These are phyloP conservation scores for Trichoderma parareesei DNA, from an alignment of 495 filamentous ascomycete species.

Conservation along the genomic window DNA sequence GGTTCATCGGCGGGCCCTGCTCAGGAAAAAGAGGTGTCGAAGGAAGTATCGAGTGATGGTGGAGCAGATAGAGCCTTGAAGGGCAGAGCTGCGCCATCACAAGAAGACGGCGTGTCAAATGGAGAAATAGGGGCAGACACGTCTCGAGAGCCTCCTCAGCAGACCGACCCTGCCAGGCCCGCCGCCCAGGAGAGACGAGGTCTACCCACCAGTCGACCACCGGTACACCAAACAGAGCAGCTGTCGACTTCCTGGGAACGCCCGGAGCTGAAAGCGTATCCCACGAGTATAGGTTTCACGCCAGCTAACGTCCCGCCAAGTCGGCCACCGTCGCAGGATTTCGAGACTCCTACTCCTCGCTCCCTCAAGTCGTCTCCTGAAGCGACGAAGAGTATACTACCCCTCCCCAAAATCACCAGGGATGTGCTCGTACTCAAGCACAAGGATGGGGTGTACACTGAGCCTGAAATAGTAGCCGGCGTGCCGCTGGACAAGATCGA, in stretches of 20 bases:
- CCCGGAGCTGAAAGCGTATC: not conserved
- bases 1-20: not conserved
- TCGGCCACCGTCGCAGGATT: slow-evolving; percentile 1
- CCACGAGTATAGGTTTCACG: slow-evolving; percentile 18
- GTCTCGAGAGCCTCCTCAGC: not conserved
- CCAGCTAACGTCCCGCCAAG: slow-evolving; percentile 17
- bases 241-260: not conserved
- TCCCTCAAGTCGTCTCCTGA: not conserved
- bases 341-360: not conserved
- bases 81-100: too few species aligned
- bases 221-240: not conserved
- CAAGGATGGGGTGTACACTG: slow-evolving; percentile 30
- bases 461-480: slow-evolving; percentile 33
- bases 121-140: not conserved
- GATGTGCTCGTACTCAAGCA: slow-evolving; percentile 28
- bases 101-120: too few species aligned
- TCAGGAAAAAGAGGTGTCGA: not conserved
- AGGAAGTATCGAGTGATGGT: not conserved
- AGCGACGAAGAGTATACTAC: slow-evolving; percentile 1
- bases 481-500: slow-evolving; percentile 38
- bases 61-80: too few species aligned
- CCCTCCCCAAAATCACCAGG: slow-evolving; percentile 30
- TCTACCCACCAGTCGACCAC: not conserved
- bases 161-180: not conserved
- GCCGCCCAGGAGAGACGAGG: not conserved